A percentile compares a stretch with the other conserved stretches of the same genome.
Conservation (phyloP, 73 alveolate genomes). For the Vitrella brassicaformis region DNA sequence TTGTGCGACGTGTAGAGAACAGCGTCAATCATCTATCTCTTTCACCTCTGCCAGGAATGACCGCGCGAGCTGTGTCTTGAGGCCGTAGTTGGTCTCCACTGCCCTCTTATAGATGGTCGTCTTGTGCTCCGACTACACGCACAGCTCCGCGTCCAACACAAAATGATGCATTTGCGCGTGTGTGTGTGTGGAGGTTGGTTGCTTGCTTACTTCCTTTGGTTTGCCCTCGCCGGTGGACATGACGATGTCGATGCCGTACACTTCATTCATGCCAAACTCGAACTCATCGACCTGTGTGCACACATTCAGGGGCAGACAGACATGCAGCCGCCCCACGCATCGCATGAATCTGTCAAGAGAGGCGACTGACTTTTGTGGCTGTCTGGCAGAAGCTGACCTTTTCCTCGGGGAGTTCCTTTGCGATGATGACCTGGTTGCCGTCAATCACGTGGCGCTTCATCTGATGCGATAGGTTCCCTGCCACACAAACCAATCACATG, state of each 20-base stretch:
- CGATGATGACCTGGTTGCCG: constrained; percentile 80
- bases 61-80: constrained; percentile 42
- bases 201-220: constrained; percentile 6
- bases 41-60: constrained; percentile 29
- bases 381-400: constrained; percentile 28
- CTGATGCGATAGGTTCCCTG: constrained; percentile 89
- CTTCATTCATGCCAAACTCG: constrained; percentile 84
- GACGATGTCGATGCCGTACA: constrained; percentile 39
- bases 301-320: background rate
- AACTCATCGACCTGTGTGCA: constrained; percentile 58
- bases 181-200: background rate
- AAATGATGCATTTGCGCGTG: background rate
- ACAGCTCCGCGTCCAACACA: background rate
- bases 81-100: constrained; percentile 24
- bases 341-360: background rate
- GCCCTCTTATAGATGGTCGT: constrained; percentile 87
- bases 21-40: no score
- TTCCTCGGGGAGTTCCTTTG: constrained; percentile 74
- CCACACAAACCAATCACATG: no score
- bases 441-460: constrained; percentile 88
- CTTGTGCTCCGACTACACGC: constrained; percentile 75
- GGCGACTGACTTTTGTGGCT: background rate
- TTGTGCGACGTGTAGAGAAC: no score
- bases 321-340: background rate
- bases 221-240: constrained; percentile 56